phyloP scores from a whole-genome alignment of 2,329 filamentous ascomycete species.

The Cladosporium oxysporum region DNA sequence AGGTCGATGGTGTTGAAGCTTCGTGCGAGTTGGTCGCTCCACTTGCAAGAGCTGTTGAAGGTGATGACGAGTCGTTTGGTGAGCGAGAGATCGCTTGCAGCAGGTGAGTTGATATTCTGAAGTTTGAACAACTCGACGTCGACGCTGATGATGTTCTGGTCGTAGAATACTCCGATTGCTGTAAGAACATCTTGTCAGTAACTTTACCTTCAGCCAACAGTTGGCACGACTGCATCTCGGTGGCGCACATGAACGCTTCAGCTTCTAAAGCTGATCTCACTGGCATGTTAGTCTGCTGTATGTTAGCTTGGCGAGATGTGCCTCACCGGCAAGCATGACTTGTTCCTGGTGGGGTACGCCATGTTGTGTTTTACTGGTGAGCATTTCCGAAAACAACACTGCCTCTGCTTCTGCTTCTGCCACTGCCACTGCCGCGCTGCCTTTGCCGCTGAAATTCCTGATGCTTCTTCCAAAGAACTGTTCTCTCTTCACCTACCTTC shows the following conservation, averaged over 20 bases:
- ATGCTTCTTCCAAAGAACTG: neutral
- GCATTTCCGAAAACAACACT: neutral
- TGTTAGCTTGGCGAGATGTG: neutral
- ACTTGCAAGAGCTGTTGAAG: neutral
- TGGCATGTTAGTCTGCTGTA: neutral
- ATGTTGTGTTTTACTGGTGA: too few relatives aligned
- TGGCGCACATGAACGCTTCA: neutral
- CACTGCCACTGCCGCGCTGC: neutral
- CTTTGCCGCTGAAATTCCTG: neutral
- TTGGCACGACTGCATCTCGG: neutral
- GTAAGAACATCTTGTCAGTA: neutral
- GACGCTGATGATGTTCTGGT: neutral
- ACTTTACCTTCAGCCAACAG: neutral
- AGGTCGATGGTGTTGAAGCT: neutral
- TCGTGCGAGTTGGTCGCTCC: neutral
- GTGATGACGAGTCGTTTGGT: neutral
- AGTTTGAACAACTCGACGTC: neutral
- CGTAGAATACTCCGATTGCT: constrained; percentile 7
- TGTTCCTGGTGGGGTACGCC: neutral
- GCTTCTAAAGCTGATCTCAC: neutral
- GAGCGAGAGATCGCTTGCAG: neutral
- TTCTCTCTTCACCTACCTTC: neutral
- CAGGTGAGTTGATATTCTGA: neutral
- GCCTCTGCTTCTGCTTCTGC: neutral
- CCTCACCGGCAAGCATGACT: neutral